Evolutionary conservation across 1,284 basidiomycete species (phyloP), one percentile per base, ranked within the genome.

Genomic region (Ceratobasidium theobromae): DNA sequence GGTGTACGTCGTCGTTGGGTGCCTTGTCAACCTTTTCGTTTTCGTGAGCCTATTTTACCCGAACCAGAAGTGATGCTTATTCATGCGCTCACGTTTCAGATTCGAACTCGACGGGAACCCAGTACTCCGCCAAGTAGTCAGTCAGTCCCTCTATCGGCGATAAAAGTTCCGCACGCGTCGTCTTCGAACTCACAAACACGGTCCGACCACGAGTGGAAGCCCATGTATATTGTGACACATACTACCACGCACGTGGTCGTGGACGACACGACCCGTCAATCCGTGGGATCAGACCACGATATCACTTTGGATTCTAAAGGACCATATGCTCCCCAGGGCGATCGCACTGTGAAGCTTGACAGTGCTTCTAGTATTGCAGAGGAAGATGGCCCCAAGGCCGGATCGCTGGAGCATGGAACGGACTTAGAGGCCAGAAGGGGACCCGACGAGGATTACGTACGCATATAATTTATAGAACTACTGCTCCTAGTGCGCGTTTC

Each of bases 201-300:
- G 4, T 49, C 57, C 46, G 45, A 60, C 16, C 33, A 21, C 14
- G 57, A 60, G n/a, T 30, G 30, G 21, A 60, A 49, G 21, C 57
- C 57, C 32, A 23, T 60, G 23, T 60, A 38, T 18, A 60, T 60
- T 18, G 33, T 60, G 18, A 32, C 57, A n/a, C 57, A 60, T 21
- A 60, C 57, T 3, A 60, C 57, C 3, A 60, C 57, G 16, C 57
- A 60, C 51, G 57, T 60, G 28, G 30, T 49, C 8, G 57, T 60
- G 8, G 57, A 60, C 33, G 57, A 60, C 23, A 28, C 57, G 27
- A 16, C 9, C 30, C 57, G 38, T 18, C 27, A n/a, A 32, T 60
- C 57, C 3, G n/a, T 27, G 8, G 57, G 57, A 3, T 48, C 43
- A 25, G 57, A 60, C 4, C 41, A 46, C 21, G 32, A 18, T 12